Percentiles rank a stretch among this genome's conserved stretches.
Evolutionary conservation across 306 rosid species (phyloP).

Genomic region (Prunus mira): DNA sequence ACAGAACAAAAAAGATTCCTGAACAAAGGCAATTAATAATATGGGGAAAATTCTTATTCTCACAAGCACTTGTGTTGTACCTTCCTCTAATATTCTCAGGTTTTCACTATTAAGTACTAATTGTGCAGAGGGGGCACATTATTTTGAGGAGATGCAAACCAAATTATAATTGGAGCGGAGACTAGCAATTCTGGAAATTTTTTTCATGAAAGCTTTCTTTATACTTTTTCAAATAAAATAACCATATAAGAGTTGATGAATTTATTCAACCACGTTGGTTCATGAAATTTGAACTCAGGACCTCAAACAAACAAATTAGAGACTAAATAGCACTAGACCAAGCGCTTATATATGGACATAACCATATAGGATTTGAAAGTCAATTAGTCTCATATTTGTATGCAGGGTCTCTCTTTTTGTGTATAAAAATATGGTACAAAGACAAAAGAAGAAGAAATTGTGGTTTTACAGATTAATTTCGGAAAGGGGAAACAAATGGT

Average conservation of each 20-base stretch:
- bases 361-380: not conserved
- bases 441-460: conserved; percentile 9
- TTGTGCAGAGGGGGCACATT: not conserved
- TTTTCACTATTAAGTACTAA: not conserved
- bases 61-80: not conserved
- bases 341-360: too few relatives aligned
- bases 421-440: conserved; percentile 1
- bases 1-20: not conserved
- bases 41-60: not conserved
- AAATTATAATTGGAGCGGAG: not conserved
- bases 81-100: not conserved
- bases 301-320: not conserved
- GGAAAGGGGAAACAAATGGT: not conserved
- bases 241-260: not conserved
- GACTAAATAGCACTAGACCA: not conserved
- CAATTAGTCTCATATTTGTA: not conserved
- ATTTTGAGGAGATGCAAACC: not conserved
- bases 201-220: too few relatives aligned
- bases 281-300: not conserved
- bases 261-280: not conserved
- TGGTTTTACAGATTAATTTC: not conserved
- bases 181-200: not conserved
- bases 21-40: not conserved
- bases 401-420: not conserved
- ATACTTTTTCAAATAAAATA: not conserved